Evolutionary conservation across 192 early-diverging fungal species (phyloP).

Genomic region (Linnemannia schmuckeri): DNA sequence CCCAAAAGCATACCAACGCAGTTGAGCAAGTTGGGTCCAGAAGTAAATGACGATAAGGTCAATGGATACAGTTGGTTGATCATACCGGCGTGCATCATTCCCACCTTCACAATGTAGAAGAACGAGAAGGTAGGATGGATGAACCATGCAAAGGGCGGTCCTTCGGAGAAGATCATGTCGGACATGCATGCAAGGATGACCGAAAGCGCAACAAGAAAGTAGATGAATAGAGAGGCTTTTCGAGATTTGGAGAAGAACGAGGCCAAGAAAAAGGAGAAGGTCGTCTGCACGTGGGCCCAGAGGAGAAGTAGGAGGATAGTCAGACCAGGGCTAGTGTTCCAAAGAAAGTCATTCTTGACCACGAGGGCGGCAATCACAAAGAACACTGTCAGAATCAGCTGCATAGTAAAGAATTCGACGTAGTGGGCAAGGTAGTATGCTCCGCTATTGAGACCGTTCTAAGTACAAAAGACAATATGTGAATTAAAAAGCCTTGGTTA

Average conservation of each 20-base stretch:
- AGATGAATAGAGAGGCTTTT: slow-evolving; percentile 5
- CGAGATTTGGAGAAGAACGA: slow-evolving; percentile 12
- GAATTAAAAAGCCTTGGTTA: not conserved
- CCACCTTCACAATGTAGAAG: slow-evolving; percentile 2
- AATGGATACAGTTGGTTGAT: slow-evolving; percentile 11
- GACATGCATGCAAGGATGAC: slow-evolving; percentile 7
- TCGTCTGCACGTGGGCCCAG: slow-evolving; percentile 14
- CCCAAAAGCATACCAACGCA: slow-evolving; percentile 5
- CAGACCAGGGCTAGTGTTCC: not conserved
- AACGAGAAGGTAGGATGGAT: slow-evolving; percentile 20
- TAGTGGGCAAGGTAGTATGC: slow-evolving; percentile 19
- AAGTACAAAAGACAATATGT: not conserved
- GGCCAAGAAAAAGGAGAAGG: slow-evolving; percentile 6
- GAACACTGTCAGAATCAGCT: slow-evolving; percentile 15
- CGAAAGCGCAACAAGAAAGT: slow-evolving; percentile 11
- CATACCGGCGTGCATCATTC: not conserved
- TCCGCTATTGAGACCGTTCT: slow-evolving; percentile 18
- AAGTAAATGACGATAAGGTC: not conserved
- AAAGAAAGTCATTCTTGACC: not conserved
- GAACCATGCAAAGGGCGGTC: slow-evolving; percentile 12
- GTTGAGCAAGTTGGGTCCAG: not conserved
- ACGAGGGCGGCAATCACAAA: not conserved
- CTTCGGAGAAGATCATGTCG: not conserved
- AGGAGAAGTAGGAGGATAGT: not conserved
- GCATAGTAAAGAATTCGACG: slow-evolving; percentile 24